phyloP scores from a whole-genome alignment of 2,329 filamentous ascomycete species.

The Trichoderma polysporum region DNA sequence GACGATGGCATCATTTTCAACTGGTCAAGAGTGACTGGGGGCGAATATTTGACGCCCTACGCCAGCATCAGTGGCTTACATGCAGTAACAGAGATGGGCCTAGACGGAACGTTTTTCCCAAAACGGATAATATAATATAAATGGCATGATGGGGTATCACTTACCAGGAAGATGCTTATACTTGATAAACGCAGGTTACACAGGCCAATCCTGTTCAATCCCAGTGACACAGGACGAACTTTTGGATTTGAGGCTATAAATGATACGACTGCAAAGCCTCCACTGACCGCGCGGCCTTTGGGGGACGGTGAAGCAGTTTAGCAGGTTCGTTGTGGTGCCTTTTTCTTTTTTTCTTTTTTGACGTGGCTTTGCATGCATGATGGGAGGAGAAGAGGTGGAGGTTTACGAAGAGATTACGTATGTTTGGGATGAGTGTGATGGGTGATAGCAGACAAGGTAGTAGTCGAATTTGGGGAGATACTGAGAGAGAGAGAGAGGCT shows the following conservation, averaged over 20 bases:
- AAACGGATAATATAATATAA: too few relatives aligned
- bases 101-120: not conserved
- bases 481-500: not conserved
- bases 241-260: not conserved
- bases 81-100: not conserved
- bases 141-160: too few relatives aligned
- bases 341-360: not conserved
- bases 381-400: not conserved
- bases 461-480: not conserved
- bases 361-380: not conserved
- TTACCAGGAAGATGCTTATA: too few relatives aligned
- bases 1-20: not conserved
- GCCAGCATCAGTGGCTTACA: too few relatives aligned
- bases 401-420: constrained; percentile 5
- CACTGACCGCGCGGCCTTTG: constrained; percentile 8
- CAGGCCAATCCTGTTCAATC: not conserved
- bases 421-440: not conserved
- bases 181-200: not conserved
- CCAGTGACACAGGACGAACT: not conserved
- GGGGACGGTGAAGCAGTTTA: not conserved
- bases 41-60: too few relatives aligned
- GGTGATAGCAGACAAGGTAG: not conserved
- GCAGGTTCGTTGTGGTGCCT: not conserved
- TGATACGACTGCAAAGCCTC: not conserved
- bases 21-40: too few relatives aligned